Conservation (phyloP, 768 basidiomycete species). For the Auricularia auricula-judae region DNA sequence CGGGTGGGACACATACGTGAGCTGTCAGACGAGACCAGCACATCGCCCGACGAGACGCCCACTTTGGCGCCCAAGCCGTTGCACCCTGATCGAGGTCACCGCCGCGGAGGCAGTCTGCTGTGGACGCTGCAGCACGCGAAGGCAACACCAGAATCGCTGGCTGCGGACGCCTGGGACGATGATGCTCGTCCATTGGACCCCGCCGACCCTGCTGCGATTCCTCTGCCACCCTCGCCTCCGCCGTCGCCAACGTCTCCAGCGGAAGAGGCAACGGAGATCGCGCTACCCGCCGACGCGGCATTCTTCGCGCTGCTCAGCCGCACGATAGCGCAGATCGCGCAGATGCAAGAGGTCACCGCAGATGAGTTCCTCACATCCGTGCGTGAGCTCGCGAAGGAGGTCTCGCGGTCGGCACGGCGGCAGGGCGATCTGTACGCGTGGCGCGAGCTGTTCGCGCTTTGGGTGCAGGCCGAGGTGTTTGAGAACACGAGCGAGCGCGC, state of each 20-base stretch:
- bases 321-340: constrained; percentile 17
- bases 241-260: background rate
- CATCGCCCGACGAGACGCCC: background rate
- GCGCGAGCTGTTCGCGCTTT: constrained; percentile 83
- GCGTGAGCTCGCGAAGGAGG: constrained; percentile 32
- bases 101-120: background rate
- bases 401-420: constrained; percentile 20
- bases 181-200: background rate
- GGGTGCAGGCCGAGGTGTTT: constrained; percentile 78
- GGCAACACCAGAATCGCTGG: background rate
- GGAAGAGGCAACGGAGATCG: constrained; percentile 41
- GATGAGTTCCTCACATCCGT: constrained; percentile 33
- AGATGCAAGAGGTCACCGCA: background rate
- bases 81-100: background rate
- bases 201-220: background rate
- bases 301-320: constrained; percentile 67
- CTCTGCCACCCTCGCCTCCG: background rate
- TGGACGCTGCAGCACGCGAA: background rate
- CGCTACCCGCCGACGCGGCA: constrained; percentile 64
- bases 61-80: background rate
- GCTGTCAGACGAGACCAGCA: background rate
- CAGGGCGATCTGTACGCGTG: constrained; percentile 66
- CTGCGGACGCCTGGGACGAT: background rate
- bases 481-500: constrained; percentile 55
- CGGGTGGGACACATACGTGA: background rate